phyloP scores from a whole-genome alignment of 768 basidiomycete species.

The Sporobolomyces phaffii region DNA sequence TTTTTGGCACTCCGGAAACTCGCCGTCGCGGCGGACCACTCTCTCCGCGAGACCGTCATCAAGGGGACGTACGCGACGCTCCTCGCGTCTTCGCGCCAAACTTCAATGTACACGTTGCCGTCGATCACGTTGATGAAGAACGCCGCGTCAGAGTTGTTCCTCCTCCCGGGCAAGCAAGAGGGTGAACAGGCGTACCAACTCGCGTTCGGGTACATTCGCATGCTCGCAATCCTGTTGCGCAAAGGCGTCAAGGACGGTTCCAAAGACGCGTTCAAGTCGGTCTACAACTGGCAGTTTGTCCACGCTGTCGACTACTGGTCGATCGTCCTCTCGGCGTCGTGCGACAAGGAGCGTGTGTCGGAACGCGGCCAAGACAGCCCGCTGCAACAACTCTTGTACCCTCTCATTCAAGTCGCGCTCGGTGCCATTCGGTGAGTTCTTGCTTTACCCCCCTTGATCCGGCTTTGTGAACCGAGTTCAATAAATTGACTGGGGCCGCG shows the following conservation, averaged over 20 bases:
- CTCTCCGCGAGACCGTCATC: constrained; percentile 74
- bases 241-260: constrained; percentile 83
- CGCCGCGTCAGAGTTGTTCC: constrained; percentile 86
- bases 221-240: constrained; percentile 84
- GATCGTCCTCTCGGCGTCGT: constrained; percentile 74
- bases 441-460: too few species aligned
- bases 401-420: constrained; percentile 85
- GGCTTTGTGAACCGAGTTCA: too few species aligned
- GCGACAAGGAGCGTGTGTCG: constrained; percentile 57
- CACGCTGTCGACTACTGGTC: constrained; percentile 97
- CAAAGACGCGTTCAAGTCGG: constrained; percentile 87
- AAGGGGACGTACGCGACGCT: constrained; percentile 89
- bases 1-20: constrained; percentile 78
- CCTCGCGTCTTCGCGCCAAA: constrained; percentile 74
- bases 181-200: constrained; percentile 66
- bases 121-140: constrained; percentile 97
- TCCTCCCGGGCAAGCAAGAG: constrained; percentile 58
- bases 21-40: constrained; percentile 68
- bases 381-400: constrained; percentile 83
- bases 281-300: constrained; percentile 98
- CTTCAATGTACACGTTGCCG: constrained; percentile 78
- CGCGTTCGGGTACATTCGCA: constrained; percentile 90
- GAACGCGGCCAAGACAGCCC: constrained; percentile 63
- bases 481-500: too few species aligned
- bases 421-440: constrained; percentile 77